These are phyloP conservation scores for Pyrenophora graminea DNA, from an alignment of 2,329 filamentous ascomycete genomes.

Conservation along the genomic window DNA sequence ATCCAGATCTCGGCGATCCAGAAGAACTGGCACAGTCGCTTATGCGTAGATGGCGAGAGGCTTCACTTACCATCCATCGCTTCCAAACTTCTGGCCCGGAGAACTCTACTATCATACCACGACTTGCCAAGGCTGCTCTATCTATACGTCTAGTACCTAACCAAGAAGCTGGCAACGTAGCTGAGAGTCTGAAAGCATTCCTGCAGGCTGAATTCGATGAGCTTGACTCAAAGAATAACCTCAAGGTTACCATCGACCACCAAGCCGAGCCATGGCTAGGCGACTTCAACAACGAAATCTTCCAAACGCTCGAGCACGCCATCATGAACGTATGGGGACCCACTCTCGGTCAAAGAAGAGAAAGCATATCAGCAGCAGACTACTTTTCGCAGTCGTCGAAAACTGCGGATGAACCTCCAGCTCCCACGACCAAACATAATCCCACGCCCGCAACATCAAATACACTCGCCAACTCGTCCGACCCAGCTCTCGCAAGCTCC, in stretches of 20 bases:
- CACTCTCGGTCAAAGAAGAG: slow-evolving; percentile 42
- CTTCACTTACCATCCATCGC: slow-evolving; percentile 89
- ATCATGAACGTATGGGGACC: slow-evolving; percentile 83
- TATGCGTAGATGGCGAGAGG: slow-evolving; percentile 94
- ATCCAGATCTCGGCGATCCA: slow-evolving; percentile 66
- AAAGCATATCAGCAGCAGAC: slow-evolving; percentile 16
- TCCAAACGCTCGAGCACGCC: slow-evolving; percentile 82
- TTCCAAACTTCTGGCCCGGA: slow-evolving; percentile 88
- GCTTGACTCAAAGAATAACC: slow-evolving; percentile 78
- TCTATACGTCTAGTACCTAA: slow-evolving; percentile 92
- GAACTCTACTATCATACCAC: slow-evolving; percentile 88
- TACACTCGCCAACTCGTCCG: slow-evolving; percentile 52
- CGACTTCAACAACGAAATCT: slow-evolving; percentile 87
- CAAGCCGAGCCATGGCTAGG: slow-evolving; percentile 96
- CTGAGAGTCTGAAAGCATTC: slow-evolving; percentile 67
- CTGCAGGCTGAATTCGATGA: slow-evolving; percentile 71
- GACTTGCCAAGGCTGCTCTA: slow-evolving; percentile 83
- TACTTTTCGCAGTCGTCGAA: slow-evolving; percentile 17
- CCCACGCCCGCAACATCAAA: slow-evolving; percentile 55
- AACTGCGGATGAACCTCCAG: slow-evolving; percentile 6
- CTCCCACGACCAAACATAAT: slow-evolving; percentile 15
- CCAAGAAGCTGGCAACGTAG: slow-evolving; percentile 81
- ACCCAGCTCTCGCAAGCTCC: slow-evolving; percentile 19
- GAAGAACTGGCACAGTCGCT: slow-evolving; percentile 79
- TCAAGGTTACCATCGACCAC: slow-evolving; percentile 85